Percentiles rank a stretch among this genome's conserved stretches.
These are phyloP conservation scores for Hirsutella thompsonii DNA, from an alignment of 2,329 filamentous ascomycete genomes.

Conservation along the genomic window DNA sequence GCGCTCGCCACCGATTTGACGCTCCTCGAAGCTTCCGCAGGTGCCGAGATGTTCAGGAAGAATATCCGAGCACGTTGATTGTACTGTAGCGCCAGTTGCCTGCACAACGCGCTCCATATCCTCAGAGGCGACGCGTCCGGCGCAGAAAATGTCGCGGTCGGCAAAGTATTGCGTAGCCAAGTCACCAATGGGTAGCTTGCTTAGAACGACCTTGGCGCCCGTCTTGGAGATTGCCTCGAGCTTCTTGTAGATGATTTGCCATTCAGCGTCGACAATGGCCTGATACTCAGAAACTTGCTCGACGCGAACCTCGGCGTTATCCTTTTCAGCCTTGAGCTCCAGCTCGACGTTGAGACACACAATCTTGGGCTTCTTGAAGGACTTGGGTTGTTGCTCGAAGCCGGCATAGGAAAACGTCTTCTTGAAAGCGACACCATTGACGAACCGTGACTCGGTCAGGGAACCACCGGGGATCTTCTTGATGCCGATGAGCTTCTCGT, in stretches of 20 bases:
- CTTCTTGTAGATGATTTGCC: conserved; percentile 99
- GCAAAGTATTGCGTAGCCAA: conserved; percentile 96
- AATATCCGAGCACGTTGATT: conserved; percentile 96
- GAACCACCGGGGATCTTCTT: conserved; percentile 98
- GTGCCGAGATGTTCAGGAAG: conserved; percentile 77
- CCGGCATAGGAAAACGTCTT: conserved; percentile 99
- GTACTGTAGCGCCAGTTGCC: conserved; percentile 81
- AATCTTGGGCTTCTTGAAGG: conserved; percentile 87
- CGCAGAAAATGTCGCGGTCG: conserved; percentile 96
- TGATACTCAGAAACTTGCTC: conserved; percentile 99
- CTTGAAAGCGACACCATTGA: conserved; percentile 98
- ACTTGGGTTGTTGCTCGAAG: conserved; percentile 98
- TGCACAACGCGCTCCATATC: conserved; percentile 95
- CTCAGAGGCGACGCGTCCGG: conserved; percentile 78
- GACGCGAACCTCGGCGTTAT: conserved; percentile 95
- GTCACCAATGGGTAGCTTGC: conserved; percentile 94
- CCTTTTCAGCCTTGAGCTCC: conserved; percentile 97
- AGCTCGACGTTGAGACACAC: conserved; percentile 96
- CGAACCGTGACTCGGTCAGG: conserved; percentile 88
- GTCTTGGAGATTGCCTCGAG: conserved; percentile 90
- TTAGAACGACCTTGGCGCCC: conserved; percentile 92
- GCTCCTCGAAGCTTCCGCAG: conserved; percentile 85
- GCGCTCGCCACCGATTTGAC: conserved; percentile 91
- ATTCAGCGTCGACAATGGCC: conserved; percentile 97
- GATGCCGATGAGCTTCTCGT: conserved; percentile 94